Base-by-base conservation (phyloP, 495 filamentous ascomycete genomes). In the Arthonia radiata region DNA sequence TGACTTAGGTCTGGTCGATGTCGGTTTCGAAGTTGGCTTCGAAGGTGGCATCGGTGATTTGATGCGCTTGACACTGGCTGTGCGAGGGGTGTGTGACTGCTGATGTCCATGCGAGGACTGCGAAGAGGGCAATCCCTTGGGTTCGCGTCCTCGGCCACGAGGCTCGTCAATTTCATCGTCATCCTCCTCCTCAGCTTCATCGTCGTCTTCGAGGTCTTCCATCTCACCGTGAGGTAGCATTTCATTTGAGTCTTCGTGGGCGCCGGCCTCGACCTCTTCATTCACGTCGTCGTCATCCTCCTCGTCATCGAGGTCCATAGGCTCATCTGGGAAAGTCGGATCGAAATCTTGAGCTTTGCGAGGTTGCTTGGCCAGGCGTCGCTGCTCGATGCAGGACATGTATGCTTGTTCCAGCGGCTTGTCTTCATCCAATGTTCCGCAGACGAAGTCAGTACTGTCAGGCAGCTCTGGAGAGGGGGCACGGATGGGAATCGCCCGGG, bases 381-480 rank as follows among this genome's bases (percentile, higher is more conserved):
- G 65, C 26, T 77, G 67, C 38, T 86, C 76, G 30, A 86, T 56
- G 35, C 71, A 76, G 7, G 76, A 77, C 25, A 90, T 64, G 44
- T 92, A 97, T 2, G 77, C 82, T 32, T 76, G 73, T 43, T 97
- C 86, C 21, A 94, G 48, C n/a, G 78, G 73, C 27, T 78, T 71
- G 43, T 97, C 86, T 43, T 97, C 86, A 39, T 94, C 86, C 11
- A 97, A 54, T 9, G 86, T 97, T 26, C 86, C 86, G 41, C 86
- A 92, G 14, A 97, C 86, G 41, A 97, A 97, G 45, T 94, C 89
- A 21, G 81, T 92, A 47, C 80, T 90, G 47, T 97, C 86, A 6
- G 86, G 86, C 5, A 94, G 52, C 31, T 90, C 77, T 7, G 79
- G 78, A 1, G 76, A 79, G 9, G 58, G 58, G 24, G 74, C 59